Evolutionary conservation across 768 basidiomycete genomes (phyloP).

Genomic region (Boletus sensibilis): DNA sequence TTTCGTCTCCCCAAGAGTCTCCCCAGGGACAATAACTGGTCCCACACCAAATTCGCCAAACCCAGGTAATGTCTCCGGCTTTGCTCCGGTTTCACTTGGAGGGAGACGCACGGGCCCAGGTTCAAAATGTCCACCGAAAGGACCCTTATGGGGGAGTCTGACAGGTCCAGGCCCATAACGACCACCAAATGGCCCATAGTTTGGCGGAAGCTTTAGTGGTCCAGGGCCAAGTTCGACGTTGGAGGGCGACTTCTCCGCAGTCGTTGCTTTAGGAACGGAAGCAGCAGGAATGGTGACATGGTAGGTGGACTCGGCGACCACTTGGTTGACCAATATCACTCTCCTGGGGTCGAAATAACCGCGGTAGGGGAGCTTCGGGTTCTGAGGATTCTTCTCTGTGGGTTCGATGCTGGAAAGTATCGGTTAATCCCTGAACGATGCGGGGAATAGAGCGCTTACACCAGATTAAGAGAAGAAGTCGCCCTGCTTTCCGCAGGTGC

Average conservation of each 20-base stretch:
- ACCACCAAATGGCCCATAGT: constrained; percentile 19
- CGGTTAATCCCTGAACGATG: neutral
- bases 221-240: constrained; percentile 25
- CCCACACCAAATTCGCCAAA: constrained; percentile 27
- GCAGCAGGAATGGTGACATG: constrained; percentile 25
- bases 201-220: constrained; percentile 6
- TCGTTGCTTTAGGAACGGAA: constrained; percentile 16
- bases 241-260: neutral
- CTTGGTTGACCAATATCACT: constrained; percentile 33
- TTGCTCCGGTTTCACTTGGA: constrained; percentile 21
- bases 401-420: constrained; percentile 25
- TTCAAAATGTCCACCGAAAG: constrained; percentile 13
- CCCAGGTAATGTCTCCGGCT: constrained; percentile 26
- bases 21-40: constrained; percentile 29
- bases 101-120: constrained; percentile 23
- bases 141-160: constrained; percentile 1
- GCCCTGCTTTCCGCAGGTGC: constrained; percentile 32
- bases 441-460: constrained; percentile 27
- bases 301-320: constrained; percentile 27
- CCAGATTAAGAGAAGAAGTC: constrained; percentile 40
- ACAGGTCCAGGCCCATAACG: constrained; percentile 25
- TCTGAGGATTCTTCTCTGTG: constrained; percentile 27
- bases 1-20: constrained; percentile 24
- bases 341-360: constrained; percentile 38
- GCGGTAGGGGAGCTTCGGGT: constrained; percentile 13